Conservation (phyloP, 2,329 filamentous ascomycete species). For the Xylariaceae sp. region DNA sequence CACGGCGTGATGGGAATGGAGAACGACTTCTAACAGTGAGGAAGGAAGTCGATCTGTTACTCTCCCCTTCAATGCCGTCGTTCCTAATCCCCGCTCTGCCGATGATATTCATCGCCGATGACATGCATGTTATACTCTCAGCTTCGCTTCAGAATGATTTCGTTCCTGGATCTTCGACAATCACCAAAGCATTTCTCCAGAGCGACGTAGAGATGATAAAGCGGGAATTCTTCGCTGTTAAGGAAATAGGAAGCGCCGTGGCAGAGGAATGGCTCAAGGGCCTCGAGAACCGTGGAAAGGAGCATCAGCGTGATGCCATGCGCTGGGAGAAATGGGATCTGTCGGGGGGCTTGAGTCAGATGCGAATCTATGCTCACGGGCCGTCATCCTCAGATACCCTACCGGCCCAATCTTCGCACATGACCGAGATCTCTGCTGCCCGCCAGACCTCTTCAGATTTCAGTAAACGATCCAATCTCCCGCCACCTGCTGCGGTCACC, state of each 20-base stretch:
- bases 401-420: too few species aligned
- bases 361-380: too few species aligned
- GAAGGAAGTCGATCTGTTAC: conserved; percentile 63
- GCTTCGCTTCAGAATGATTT: conserved; percentile 44
- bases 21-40: too few species aligned
- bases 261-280: conserved; percentile 76
- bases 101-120: conserved; percentile 56
- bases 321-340: conserved; percentile 70
- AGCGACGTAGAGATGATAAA: conserved; percentile 56
- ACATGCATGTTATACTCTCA: conserved; percentile 52
- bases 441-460: too few species aligned
- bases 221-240: conserved; percentile 54
- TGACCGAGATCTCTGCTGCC: too few species aligned
- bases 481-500: too few species aligned
- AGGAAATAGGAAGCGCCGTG: conserved; percentile 58
- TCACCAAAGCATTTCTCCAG: conserved; percentile 61
- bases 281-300: conserved; percentile 54
- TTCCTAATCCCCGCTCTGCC: conserved; percentile 61
- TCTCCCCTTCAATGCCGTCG: conserved; percentile 53
- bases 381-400: too few species aligned
- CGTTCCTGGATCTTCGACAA: conserved; percentile 37
- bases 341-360: conserved; percentile 32
- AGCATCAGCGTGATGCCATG: conserved; percentile 51
- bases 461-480: too few species aligned
- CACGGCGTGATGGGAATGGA: conserved; percentile 5